Evolutionary conservation across 2,329 filamentous ascomycete species (phyloP).

Genomic region (Rhexocercosporidium sp.): DNA sequence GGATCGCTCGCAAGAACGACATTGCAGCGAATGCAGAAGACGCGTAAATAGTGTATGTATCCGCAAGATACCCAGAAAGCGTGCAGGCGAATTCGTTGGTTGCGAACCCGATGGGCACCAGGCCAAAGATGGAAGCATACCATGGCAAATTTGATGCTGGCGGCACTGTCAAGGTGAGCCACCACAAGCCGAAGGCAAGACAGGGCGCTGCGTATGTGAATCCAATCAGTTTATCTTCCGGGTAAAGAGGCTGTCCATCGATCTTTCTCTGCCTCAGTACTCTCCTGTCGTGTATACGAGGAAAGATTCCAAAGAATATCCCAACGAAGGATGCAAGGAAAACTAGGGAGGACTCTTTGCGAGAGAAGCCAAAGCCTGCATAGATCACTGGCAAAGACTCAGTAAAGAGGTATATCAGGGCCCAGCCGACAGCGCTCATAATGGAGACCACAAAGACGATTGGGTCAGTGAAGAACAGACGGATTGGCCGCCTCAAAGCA

Average conservation of each 20-base stretch:
- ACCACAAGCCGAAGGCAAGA: slow-evolving; percentile 51
- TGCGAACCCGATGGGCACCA: slow-evolving; percentile 53
- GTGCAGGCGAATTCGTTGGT: slow-evolving; percentile 51
- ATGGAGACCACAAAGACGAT: slow-evolving; percentile 51
- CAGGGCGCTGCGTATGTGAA: slow-evolving; percentile 51
- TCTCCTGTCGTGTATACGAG: slow-evolving; percentile 49
- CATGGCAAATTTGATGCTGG: slow-evolving; percentile 45
- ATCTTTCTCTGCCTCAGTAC: slow-evolving; percentile 37
- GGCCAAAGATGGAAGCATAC: slow-evolving; percentile 47
- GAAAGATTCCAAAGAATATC: slow-evolving; percentile 48
- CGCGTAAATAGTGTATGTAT: slow-evolving; percentile 51
- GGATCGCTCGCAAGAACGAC: slow-evolving; percentile 46
- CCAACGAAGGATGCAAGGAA: slow-evolving; percentile 50
- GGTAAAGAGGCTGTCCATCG: slow-evolving; percentile 38
- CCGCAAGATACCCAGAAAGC: slow-evolving; percentile 50
- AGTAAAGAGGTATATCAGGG: slow-evolving; percentile 55
- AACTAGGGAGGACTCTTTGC: slow-evolving; percentile 44
- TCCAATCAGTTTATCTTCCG: slow-evolving; percentile 55
- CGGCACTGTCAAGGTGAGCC: slow-evolving; percentile 54
- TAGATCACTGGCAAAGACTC: slow-evolving; percentile 50
- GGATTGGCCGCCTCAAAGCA: slow-evolving; percentile 48
- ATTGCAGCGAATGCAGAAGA: slow-evolving; percentile 51
- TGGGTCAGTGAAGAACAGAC: slow-evolving; percentile 52
- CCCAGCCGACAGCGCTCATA: slow-evolving; percentile 50
- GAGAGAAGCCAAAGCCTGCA: slow-evolving; percentile 42